Conservation (phyloP, 257 asterid genomes). For the Solanum sitiens region DNA sequence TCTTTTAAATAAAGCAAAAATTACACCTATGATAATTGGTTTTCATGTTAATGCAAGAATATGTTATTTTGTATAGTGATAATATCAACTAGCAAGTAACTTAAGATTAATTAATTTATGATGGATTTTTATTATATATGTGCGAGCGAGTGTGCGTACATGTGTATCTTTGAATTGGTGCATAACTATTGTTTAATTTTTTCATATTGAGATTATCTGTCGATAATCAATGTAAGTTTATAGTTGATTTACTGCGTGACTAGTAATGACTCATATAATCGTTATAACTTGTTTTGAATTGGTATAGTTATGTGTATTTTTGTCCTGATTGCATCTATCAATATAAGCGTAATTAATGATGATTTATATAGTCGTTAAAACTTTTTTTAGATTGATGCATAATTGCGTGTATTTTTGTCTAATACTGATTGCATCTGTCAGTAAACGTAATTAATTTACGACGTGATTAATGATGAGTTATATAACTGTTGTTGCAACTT, state of each 20-base stretch:
- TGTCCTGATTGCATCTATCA: neutral
- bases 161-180: neutral
- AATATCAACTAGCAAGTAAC: neutral
- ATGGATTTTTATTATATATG: neutral
- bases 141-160: too few relatives aligned
- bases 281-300: neutral
- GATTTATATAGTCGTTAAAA: neutral
- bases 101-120: neutral
- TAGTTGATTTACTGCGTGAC: too few relatives aligned
- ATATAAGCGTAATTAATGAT: neutral
- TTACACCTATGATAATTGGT: neutral
- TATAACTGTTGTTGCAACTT: neutral
- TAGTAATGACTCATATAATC: neutral
- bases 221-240: neutral
- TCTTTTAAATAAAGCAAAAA: neutral
- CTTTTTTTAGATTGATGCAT: neutral
- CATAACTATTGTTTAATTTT: neutral
- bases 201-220: neutral
- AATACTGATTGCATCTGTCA: too few relatives aligned
- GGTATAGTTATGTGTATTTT: neutral
- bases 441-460: neutral
- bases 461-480: neutral
- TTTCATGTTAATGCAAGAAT: neutral
- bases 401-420: neutral
- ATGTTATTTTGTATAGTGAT: neutral